Evolutionary conservation across 2,329 filamentous ascomycete genomes (phyloP), one percentile per base, ranked within the genome.

Genomic region (Alternaria burnsii): DNA sequence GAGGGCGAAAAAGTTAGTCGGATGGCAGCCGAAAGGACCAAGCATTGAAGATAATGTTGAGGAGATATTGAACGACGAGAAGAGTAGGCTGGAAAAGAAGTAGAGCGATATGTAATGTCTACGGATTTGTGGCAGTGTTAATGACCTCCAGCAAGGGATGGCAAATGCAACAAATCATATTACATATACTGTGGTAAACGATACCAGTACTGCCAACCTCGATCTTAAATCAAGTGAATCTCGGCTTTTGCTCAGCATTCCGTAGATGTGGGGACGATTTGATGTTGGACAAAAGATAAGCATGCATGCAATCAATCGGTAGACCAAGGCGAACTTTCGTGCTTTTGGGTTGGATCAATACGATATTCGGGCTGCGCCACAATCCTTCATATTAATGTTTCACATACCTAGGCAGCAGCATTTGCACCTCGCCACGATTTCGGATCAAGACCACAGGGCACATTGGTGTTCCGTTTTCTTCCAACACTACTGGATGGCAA

Each of bases 1-100:
- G 65, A 79, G 88, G 43, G 86, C 84, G 5, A 82, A 80, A 40
- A 83, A 85, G 63, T 70, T 84, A 24, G 69, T 91, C 4, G 85
- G 84, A 0, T 91, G 88, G 80, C 81, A 67, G 55, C 86, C 88
- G 0, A 75, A 71, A 10, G 76, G 81, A 32, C 74, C 76, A 3
- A 82, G 80, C 32, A 78, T 90, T 34, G 82, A 83, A 3, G 78
- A 78, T 2, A 82, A 85, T 43, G 65, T 70, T 0, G 65, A 65
- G 30, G 68, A 70, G 46, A 70, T 70, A 10, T n/a, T 75, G 40
- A 66, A 64, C 42, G 67, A 70, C 47, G 72, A 75, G 63, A 56
- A 51, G 32, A 18, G 5, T 7, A 47, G 54, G 14, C 14, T 56
- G 14, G 54, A 51, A 10, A 51, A 51, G 36, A 51, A 56, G 8